A percentile compares a stretch with the other conserved stretches of the same genome.
These are phyloP conservation scores for Neurospora sp. DNA, from an alignment of 495 filamentous ascomycete species.

Conservation along the genomic window DNA sequence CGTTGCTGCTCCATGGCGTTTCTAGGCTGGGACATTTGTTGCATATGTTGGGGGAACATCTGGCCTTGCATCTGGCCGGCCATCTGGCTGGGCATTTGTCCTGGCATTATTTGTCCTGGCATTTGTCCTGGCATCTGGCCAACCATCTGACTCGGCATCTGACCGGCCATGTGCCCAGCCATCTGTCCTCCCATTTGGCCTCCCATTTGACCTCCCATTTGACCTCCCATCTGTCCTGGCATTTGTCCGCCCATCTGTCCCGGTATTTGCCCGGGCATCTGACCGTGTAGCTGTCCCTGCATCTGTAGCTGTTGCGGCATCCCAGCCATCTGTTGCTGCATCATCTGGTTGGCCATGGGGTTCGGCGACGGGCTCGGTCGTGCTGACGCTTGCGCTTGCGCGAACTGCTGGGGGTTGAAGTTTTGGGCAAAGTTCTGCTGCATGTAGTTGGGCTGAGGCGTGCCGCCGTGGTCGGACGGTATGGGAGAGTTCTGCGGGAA, in stretches of 20 bases:
- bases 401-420: conserved; percentile 49
- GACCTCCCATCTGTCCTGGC: conserved; percentile 22
- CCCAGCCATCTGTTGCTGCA: conserved; percentile 36
- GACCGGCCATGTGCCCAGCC: conserved; percentile 14
- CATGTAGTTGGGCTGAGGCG: conserved; percentile 63
- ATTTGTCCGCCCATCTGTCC: conserved; percentile 28
- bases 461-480: conserved; percentile 66
- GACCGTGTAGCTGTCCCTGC: conserved; percentile 25
- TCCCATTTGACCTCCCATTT: conserved; percentile 26
- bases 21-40: conserved; percentile 45
- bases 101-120: conserved; percentile 11
- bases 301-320: conserved; percentile 28
- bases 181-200: conserved; percentile 26
- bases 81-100: conserved; percentile 13
- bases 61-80: conserved; percentile 24
- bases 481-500: conserved; percentile 73
- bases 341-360: conserved; percentile 35
- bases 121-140: conserved; percentile 16
- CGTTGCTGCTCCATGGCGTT: conserved; percentile 46
- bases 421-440: conserved; percentile 46
- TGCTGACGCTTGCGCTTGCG: conserved; percentile 38
- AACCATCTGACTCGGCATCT: conserved; percentile 28
- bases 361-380: conserved; percentile 39
- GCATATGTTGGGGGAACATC: conserved; percentile 42
- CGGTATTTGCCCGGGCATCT: conserved; percentile 23